Conservation (phyloP, 2,329 filamentous ascomycete genomes). For the Botrytis fragariae region DNA sequence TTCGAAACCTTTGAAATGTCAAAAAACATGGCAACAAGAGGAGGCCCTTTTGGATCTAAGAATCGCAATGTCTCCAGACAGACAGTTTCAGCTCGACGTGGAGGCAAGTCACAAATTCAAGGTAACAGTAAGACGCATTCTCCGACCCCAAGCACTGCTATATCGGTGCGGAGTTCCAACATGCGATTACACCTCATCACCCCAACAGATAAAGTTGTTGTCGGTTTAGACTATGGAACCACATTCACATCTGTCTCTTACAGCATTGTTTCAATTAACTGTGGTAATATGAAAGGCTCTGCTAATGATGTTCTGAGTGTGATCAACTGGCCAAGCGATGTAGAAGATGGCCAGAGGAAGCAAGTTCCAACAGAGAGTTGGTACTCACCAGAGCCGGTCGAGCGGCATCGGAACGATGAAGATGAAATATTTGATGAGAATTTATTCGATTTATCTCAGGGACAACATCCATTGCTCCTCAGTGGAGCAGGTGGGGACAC, state of each 20-base stretch:
- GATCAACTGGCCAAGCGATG: slow-evolving; percentile 26
- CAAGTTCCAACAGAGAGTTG: slow-evolving; percentile 30
- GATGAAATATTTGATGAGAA: slow-evolving; percentile 9
- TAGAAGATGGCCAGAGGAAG: slow-evolving; percentile 5
- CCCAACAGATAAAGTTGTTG: slow-evolving; percentile 14
- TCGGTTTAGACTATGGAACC: slow-evolving; percentile 27
- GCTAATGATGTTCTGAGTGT: slow-evolving; percentile 24
- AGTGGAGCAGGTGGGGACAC: background rate
- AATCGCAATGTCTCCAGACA: background rate
- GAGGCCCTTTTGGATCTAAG: background rate
- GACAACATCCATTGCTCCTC: slow-evolving; percentile 1
- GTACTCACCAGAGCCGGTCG: slow-evolving; percentile 23
- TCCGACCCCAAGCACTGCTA: background rate
- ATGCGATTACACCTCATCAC: background rate
- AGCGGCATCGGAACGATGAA: background rate
- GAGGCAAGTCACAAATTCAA: background rate
- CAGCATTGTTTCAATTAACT: background rate
- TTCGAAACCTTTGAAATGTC: background rate
- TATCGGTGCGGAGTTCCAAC: background rate
- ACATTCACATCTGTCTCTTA: slow-evolving; percentile 27
- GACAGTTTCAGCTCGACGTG: background rate
- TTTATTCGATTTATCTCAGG: slow-evolving; percentile 15
- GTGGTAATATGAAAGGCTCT: slow-evolving; percentile 15
- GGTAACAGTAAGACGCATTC: background rate
- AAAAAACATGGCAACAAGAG: background rate